Evolutionary conservation across 2,329 filamentous ascomycete species (phyloP).

Genomic region (Aspergillus hiratsukae): DNA sequence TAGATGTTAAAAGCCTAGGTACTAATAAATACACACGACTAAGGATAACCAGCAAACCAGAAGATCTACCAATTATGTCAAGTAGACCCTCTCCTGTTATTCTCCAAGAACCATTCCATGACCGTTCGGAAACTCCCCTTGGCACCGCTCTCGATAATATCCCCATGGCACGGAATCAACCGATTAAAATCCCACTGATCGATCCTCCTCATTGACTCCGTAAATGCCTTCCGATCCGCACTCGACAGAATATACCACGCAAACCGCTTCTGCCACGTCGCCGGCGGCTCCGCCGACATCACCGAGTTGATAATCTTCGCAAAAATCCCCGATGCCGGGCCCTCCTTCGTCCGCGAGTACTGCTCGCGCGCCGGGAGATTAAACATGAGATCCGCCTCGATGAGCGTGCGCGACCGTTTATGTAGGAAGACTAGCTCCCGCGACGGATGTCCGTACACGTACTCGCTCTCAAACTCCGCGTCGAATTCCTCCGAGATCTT

Average conservation of each 20-base stretch:
- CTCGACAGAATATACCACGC: conserved; percentile 69
- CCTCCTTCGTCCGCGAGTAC: conserved; percentile 58
- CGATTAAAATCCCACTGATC: conserved; percentile 77
- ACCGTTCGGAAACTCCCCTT: conserved; percentile 74
- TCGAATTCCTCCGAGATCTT: conserved; percentile 75
- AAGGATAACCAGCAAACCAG: neutral
- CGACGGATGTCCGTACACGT: conserved; percentile 73
- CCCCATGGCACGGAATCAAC: conserved; percentile 89
- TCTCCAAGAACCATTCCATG: conserved; percentile 72
- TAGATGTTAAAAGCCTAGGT: neutral
- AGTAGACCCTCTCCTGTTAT: conserved; percentile 24
- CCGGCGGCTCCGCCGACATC: conserved; percentile 53
- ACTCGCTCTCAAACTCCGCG: conserved; percentile 79
- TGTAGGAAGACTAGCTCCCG: conserved; percentile 86
- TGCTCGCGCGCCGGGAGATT: conserved; percentile 87
- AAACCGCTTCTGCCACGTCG: conserved; percentile 74
- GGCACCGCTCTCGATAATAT: conserved; percentile 70
- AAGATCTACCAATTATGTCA: neutral
- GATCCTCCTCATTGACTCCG: conserved; percentile 65
- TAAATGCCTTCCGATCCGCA: conserved; percentile 64
- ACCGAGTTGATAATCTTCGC: conserved; percentile 56
- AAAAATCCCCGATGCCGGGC: conserved; percentile 53
- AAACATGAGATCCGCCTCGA: conserved; percentile 88
- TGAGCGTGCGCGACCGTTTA: conserved; percentile 71
- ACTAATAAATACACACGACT: neutral